Conservation (phyloP, 768 basidiomycete genomes). For the Leccinum ochraceum region DNA sequence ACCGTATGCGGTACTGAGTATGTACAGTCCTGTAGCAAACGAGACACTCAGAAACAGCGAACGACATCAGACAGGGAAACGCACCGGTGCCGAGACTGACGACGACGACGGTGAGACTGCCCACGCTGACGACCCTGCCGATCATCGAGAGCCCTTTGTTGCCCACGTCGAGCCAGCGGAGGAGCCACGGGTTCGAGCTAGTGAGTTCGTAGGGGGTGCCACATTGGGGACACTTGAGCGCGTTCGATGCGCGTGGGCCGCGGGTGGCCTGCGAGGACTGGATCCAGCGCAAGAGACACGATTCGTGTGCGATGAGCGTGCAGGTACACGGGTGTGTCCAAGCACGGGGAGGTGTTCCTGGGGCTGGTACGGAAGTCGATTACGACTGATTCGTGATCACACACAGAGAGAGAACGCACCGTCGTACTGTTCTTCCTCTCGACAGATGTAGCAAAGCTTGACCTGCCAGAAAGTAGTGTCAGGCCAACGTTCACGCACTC, state of each 20-base stretch:
- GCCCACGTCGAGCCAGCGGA: conserved; percentile 50
- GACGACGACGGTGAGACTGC: conserved; percentile 50
- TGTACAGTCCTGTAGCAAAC: conserved; percentile 40
- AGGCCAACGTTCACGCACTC: conserved; percentile 1
- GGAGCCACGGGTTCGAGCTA: conserved; percentile 57
- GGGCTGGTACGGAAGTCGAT: conserved; percentile 29
- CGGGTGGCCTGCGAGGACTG: conserved; percentile 62
- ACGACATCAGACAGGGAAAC: conserved; percentile 22
- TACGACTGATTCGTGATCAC: conserved; percentile 1
- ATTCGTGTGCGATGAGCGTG: conserved; percentile 78
- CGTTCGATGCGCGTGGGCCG: conserved; percentile 51
- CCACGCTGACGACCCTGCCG: conserved; percentile 54
- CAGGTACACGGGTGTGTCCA: conserved; percentile 86
- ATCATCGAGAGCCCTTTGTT: conserved; percentile 51
- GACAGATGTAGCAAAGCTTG: conserved; percentile 80
- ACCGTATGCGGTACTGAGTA: conserved; percentile 65
- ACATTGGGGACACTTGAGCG: conserved; percentile 82
- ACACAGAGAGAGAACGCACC: conserved; percentile 22
- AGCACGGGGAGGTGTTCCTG: conserved; percentile 48
- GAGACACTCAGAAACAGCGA: not conserved
- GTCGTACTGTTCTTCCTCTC: conserved; percentile 66
- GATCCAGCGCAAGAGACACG: conserved; percentile 81
- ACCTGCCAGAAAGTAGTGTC: conserved; percentile 37
- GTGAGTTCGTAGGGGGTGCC: conserved; percentile 64
- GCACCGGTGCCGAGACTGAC: conserved; percentile 63